Evolutionary conservation across 2,329 filamentous ascomycete genomes (phyloP), one percentile per base, ranked within the genome.

Genomic region (Helminthosporium solani): DNA sequence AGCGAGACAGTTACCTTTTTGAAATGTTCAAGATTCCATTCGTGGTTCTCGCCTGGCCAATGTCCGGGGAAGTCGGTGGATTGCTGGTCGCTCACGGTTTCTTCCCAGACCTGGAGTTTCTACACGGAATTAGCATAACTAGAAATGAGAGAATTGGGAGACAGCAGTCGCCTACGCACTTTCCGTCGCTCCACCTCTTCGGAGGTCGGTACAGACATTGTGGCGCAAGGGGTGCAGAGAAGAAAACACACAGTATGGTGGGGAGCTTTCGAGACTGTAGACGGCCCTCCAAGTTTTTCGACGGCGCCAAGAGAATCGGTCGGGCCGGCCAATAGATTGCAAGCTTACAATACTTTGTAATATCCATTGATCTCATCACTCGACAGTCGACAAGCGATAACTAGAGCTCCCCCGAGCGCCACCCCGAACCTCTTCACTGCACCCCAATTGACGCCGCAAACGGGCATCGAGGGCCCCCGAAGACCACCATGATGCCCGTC

Each of bases 21-120:
- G 74, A 96, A 96, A 51, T 82, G 78, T 1, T 87, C 78, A 42
- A 90, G 75, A 49, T 87, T 80, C 86, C 90, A 96, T 40, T 81
- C 78, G 65, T 90, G 80, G 72, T 95, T 87, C 75, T 97, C 94
- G 59, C 88, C 88, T 2, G 89, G 87, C 76, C 86, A 94, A 71
- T 96, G 90, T 56, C 87, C 87, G 14, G 95, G 95, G 70, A 92
- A 96, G 68, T 97, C 92, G 61, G 85, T 95, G 37, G 90, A 94
- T 52, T 86, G 81, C 60, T 92, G 87, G 75, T 97, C 84, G 58
- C 87, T 88, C 64, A 99, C 87, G 18, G 89, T 96, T 74, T 99
- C 94, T 58, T 84, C 78, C 71, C 94, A 89, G 74, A 99, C 85
- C 59, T 86, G 84, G 64, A 99, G 85, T 60, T 88, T 86, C 88